phyloP scores from a whole-genome alignment of 148 eudicot genomes.

The Rhododendron williamsianum region DNA sequence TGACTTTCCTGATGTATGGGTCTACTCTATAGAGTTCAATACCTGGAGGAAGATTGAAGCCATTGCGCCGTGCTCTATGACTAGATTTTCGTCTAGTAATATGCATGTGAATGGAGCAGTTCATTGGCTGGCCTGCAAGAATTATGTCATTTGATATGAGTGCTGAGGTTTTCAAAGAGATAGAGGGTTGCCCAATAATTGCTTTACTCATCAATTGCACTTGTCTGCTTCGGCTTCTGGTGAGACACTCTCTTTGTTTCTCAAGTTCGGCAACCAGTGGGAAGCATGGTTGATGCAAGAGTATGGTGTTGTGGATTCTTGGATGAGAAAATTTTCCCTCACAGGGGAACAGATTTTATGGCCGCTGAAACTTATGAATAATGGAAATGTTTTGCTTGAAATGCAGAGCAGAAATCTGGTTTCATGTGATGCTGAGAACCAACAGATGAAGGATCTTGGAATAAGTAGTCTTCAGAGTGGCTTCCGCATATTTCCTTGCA shows the following conservation, averaged over 20 bases:
- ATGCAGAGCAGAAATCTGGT: slow-evolving; percentile 8
- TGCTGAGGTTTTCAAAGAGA: slow-evolving; percentile 18
- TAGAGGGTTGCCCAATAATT: slow-evolving; percentile 17
- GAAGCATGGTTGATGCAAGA: slow-evolving; percentile 29
- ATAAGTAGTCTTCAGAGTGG: slow-evolving; percentile 7
- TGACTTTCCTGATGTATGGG: slow-evolving; percentile 7
- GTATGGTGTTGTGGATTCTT: slow-evolving; percentile 27
- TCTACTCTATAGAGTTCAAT: slow-evolving; percentile 8
- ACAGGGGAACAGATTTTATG: neutral
- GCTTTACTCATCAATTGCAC: neutral
- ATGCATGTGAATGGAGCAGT: slow-evolving; percentile 26
- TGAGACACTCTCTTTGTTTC: slow-evolving; percentile 19
- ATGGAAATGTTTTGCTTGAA: slow-evolving; percentile 10
- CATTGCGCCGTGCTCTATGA: slow-evolving; percentile 19
- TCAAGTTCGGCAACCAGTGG: slow-evolving; percentile 9
- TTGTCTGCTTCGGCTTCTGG: slow-evolving; percentile 11
- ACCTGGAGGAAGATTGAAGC: slow-evolving; percentile 19
- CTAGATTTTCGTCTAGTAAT: slow-evolving; percentile 15
- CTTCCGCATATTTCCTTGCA: slow-evolving; percentile 13
- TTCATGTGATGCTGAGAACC: slow-evolving; percentile 10
- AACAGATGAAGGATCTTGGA: slow-evolving; percentile 4
- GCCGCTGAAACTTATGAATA: slow-evolving; percentile 15
- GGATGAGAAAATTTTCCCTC: slow-evolving; percentile 15
- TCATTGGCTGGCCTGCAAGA: slow-evolving; percentile 26
- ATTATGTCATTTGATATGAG: slow-evolving; percentile 25